These are phyloP conservation scores for Botrytis tulipae DNA, from an alignment of 2,329 filamentous ascomycete genomes.

Conservation along the genomic window DNA sequence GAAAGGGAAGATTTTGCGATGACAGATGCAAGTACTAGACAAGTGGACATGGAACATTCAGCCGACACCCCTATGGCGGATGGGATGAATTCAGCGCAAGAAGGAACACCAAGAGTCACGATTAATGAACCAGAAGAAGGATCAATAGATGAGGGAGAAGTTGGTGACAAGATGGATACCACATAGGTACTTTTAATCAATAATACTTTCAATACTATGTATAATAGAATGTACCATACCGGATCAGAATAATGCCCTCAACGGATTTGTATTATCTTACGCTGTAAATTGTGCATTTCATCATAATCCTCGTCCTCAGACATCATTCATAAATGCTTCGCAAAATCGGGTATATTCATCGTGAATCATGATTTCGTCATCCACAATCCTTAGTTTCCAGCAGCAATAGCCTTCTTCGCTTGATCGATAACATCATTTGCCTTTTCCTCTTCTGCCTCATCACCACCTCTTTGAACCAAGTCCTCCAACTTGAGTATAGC, in stretches of 20 bases:
- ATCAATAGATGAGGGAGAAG: slow-evolving; percentile 40
- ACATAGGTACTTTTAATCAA: slow-evolving; percentile 36
- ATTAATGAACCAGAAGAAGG: slow-evolving; percentile 47
- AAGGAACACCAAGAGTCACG: slow-evolving; percentile 48
- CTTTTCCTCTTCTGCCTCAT: slow-evolving; percentile 50
- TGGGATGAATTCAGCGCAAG: slow-evolving; percentile 24
- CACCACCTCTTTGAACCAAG: slow-evolving; percentile 59
- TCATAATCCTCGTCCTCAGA: neutral
- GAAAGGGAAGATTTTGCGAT: slow-evolving; percentile 60
- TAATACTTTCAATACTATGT: slow-evolving; percentile 21
- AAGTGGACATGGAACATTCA: slow-evolving; percentile 38
- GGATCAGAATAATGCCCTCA: slow-evolving; percentile 33
- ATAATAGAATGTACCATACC: slow-evolving; percentile 35
- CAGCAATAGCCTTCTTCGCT: slow-evolving; percentile 53
- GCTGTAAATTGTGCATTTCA: neutral
- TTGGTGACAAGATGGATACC: slow-evolving; percentile 65
- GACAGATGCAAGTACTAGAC: slow-evolving; percentile 50
- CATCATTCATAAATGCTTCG: slow-evolving; percentile 6
- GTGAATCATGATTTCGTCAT: slow-evolving; percentile 16
- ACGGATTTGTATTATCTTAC: neutral
- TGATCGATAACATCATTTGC: slow-evolving; percentile 47
- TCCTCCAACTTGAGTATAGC: slow-evolving; percentile 73
- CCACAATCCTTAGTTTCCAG: slow-evolving; percentile 43
- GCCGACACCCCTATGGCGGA: slow-evolving; percentile 36
- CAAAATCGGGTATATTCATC: slow-evolving; percentile 10